Evolutionary conservation across 2,329 filamentous ascomycete genomes (phyloP).

Genomic region (Helicocarpus griseus): DNA sequence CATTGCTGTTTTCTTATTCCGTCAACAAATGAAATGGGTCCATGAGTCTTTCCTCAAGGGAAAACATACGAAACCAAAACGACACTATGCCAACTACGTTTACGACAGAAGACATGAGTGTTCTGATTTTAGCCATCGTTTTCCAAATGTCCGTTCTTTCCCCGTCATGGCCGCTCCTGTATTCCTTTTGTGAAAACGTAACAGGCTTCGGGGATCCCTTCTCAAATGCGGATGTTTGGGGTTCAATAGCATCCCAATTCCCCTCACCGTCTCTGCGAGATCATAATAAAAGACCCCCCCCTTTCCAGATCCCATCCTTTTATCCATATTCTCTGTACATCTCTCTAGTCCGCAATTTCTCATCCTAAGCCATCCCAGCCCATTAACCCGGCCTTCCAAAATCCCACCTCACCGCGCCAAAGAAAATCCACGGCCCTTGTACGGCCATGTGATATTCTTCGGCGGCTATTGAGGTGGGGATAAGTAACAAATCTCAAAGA

Average conservation of each 20-base stretch:
- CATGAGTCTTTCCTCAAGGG: background rate
- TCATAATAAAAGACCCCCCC: no score
- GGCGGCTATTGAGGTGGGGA: background rate
- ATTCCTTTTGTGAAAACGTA: no score
- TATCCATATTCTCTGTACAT: background rate
- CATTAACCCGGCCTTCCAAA: background rate
- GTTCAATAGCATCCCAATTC: no score
- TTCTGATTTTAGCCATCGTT: no score
- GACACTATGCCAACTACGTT: background rate
- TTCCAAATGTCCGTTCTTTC: no score
- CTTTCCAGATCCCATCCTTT: no score
- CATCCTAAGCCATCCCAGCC: background rate
- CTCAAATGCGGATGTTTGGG: no score
- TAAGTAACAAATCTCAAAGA: constrained; percentile 10
- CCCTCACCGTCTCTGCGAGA: no score
- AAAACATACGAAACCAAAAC: background rate
- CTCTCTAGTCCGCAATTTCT: background rate
- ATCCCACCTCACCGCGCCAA: background rate
- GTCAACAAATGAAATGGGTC: background rate
- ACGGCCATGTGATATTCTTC: background rate
- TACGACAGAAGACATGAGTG: no score
- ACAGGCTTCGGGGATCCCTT: no score
- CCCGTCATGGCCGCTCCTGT: no score
- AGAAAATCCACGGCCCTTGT: background rate
- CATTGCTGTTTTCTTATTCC: background rate